Percentiles rank a stretch among this genome's conserved stretches.
Evolutionary conservation across 768 basidiomycete genomes (phyloP).

Genomic region (Hydnomerulius pinastri): DNA sequence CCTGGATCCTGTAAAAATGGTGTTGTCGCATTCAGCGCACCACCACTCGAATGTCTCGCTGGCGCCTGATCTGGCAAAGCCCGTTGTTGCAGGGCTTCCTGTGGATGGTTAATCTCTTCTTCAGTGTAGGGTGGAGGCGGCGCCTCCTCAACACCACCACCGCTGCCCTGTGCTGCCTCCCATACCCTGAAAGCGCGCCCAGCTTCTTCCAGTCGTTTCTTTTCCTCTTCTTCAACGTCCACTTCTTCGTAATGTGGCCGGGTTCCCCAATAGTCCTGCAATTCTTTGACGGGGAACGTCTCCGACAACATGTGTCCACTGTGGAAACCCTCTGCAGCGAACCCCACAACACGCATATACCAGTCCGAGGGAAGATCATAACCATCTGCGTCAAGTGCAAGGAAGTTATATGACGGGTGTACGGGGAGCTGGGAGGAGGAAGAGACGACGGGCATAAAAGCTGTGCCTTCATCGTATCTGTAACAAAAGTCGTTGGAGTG

Average conservation of each 20-base stretch:
- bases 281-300: conserved; percentile 66
- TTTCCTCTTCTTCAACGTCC: conserved; percentile 15
- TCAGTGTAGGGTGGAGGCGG: conserved; percentile 76
- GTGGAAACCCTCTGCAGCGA: conserved; percentile 67
- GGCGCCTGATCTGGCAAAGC: background rate
- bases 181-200: conserved; percentile 46
- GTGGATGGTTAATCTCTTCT: conserved; percentile 29
- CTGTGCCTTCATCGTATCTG: conserved; percentile 86
- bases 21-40: background rate
- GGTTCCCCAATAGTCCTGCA: conserved; percentile 74
- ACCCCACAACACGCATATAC: conserved; percentile 81
- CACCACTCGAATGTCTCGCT: background rate
- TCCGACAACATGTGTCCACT: conserved; percentile 64
- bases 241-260: conserved; percentile 55
- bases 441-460: conserved; percentile 72
- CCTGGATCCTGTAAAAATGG: conserved; percentile 1
- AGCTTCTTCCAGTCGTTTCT: conserved; percentile 27
- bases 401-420: conserved; percentile 57
- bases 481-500: conserved; percentile 5
- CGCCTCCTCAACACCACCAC: conserved; percentile 45
- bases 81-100: background rate
- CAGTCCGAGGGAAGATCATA: conserved; percentile 79
- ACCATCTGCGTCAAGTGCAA: conserved; percentile 79
- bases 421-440: conserved; percentile 60
- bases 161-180: conserved; percentile 19